These are phyloP conservation scores for Botryococcus braunii DNA, from an alignment of 163 green algal species.

Conservation along the genomic window DNA sequence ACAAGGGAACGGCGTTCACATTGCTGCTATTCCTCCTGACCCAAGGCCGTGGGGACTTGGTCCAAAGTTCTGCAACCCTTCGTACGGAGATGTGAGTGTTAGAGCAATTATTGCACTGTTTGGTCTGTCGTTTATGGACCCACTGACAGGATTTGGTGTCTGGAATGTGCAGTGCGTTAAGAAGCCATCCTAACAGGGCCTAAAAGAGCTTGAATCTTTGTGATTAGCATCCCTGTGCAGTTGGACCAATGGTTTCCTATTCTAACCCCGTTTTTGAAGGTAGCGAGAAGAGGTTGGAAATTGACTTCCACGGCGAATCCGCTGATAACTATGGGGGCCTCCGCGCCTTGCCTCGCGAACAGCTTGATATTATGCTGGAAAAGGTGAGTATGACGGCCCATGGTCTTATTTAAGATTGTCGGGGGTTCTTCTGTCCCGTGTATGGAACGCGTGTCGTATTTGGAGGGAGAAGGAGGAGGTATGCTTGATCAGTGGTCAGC, in stretches of 20 bases:
- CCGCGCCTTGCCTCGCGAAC: slow-evolving; percentile 53
- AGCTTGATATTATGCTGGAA: slow-evolving; percentile 83
- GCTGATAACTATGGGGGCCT: slow-evolving; percentile 44
- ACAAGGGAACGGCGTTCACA: too few relatives aligned
- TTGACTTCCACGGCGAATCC: slow-evolving; percentile 56
- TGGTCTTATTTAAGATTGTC: too few relatives aligned
- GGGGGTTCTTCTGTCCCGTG: too few relatives aligned
- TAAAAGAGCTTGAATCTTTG: too few relatives aligned
- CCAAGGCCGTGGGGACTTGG: slow-evolving; percentile 36
- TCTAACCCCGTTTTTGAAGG: slow-evolving; percentile 78
- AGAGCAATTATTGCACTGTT: neutral
- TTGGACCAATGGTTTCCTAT: slow-evolving; percentile 1
- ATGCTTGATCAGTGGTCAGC: too few relatives aligned
- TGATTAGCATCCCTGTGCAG: neutral
- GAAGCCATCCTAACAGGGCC: slow-evolving; percentile 60
- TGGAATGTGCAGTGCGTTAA: slow-evolving; percentile 54
- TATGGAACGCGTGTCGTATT: too few relatives aligned
- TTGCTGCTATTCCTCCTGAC: too few relatives aligned
- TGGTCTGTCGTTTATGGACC: neutral
- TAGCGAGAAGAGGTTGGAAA: slow-evolving; percentile 90
- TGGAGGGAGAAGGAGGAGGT: too few relatives aligned
- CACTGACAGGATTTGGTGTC: neutral
- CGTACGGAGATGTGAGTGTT: slow-evolving; percentile 34
- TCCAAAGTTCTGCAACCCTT: slow-evolving; percentile 24
- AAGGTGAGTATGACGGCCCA: slow-evolving; percentile 7